phyloP scores from a whole-genome alignment of 352 stramenopile species.

The Phytopythium cucurbitacearum region DNA sequence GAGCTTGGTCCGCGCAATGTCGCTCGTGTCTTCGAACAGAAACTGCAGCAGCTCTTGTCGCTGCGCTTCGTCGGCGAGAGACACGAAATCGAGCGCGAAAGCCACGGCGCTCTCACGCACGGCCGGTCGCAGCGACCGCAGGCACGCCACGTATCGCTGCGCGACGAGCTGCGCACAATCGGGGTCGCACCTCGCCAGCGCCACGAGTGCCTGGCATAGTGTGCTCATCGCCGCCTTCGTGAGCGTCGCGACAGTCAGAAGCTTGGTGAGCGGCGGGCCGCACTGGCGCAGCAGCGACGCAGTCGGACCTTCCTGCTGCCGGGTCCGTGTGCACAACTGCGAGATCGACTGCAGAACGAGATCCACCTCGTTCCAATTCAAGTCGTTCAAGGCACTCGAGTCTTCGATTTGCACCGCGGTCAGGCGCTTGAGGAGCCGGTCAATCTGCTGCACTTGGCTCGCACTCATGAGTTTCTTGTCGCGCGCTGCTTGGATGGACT shows the following conservation, averaged over 20 bases:
- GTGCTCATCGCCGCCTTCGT: constrained; percentile 55
- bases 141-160: constrained; percentile 43
- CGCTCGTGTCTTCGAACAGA: constrained; percentile 70
- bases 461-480: constrained; percentile 39
- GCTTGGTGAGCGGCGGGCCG: constrained; percentile 28
- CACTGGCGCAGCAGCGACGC: constrained; percentile 39
- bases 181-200: constrained; percentile 50
- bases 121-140: constrained; percentile 34
- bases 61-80: constrained; percentile 40
- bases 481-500: constrained; percentile 23
- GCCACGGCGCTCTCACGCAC: constrained; percentile 64
- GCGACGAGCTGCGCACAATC: constrained; percentile 30
- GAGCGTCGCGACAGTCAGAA: constrained; percentile 36
- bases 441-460: constrained; percentile 50
- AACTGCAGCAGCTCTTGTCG: constrained; percentile 53
- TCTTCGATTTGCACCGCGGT: background rate
- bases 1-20: constrained; percentile 75
- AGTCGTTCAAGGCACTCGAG: background rate
- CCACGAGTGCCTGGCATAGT: constrained; percentile 65
- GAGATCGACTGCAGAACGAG: constrained; percentile 34
- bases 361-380: constrained; percentile 15
- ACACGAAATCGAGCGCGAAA: constrained; percentile 62
- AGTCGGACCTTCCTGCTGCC: constrained; percentile 23
- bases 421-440: constrained; percentile 32
- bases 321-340: constrained; percentile 36